Base-by-base conservation (phyloP, 306 rosid species). In the Prunus mongolica region DNA sequence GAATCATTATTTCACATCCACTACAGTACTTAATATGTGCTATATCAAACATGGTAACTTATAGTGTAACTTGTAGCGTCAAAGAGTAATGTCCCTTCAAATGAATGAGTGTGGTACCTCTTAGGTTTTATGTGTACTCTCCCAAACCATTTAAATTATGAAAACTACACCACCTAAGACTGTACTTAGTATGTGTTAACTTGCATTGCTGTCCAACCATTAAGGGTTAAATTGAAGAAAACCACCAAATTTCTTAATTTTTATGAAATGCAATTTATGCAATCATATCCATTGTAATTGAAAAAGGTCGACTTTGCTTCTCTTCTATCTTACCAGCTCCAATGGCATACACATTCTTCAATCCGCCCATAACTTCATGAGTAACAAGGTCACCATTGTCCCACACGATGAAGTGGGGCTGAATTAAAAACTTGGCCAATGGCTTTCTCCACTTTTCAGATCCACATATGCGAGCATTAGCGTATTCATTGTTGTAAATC, bases 331-430 rank as follows among this genome's bases (percentile, higher is more conserved):
- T 85, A 94, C 98, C 98, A 61, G 98, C 98, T 80, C 98, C 98
- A 78, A 91, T 90, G 70, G 98, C 98, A 79, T 94, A 94, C 56
- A 94, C 98, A 82, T 94, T 94, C 89, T 94, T 94, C 73, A 94
- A 81, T 65, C 98, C 98, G 54, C 98, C 98, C 98, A 94, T 94
- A 22, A 94, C 87, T 91, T 94, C 98, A 77, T 94, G 98, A 60
- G 98, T 94, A 76, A 94, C 89, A 84, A 94, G 96, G 65, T 94
- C 98, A 56, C 89, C 95, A 77, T 94, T 94, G 85, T 94, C 98
- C 98, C 98, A 94, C 68, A 94, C 96, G 51, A 90, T 63, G 66
- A 94, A 91, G 79, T 94, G 98, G 25, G 98, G 91, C 49, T 91
- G 98, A 88, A 96, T 91, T 81, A 94, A 78, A 85, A 94, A 90